Conservation (phyloP, 1,284 basidiomycete species). For the Apiotrichum mycotoxinovorans region DNA sequence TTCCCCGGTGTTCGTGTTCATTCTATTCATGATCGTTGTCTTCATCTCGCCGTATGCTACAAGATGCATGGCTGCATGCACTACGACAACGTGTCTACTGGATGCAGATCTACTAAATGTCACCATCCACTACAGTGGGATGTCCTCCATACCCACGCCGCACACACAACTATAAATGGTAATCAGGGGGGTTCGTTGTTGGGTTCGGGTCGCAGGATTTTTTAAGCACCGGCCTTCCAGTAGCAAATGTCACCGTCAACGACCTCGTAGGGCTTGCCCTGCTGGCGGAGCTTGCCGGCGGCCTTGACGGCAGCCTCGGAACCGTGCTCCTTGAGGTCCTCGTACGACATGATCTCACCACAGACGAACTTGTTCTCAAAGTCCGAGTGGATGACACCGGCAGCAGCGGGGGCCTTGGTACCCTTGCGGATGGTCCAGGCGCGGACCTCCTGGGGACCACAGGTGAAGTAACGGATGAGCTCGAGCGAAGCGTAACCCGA, state of each 20-base stretch:
- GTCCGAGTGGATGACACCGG: conserved; percentile 84
- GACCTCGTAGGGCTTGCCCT: conserved; percentile 77
- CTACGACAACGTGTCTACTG: conserved; percentile 7
- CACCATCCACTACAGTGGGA: too few species aligned
- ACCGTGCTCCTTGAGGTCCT: conserved; percentile 87
- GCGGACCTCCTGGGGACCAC: conserved; percentile 92
- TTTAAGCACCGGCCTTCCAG: conserved; percentile 42
- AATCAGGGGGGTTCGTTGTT: not conserved
- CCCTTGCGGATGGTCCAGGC: conserved; percentile 96
- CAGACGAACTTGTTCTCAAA: conserved; percentile 94
- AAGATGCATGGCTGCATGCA: conserved; percentile 8
- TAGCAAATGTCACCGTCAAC: conserved; percentile 53
- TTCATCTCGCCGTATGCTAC: conserved; percentile 1
- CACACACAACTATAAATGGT: not conserved
- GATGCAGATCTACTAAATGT: conserved; percentile 4
- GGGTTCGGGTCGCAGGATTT: not conserved
- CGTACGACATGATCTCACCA: conserved; percentile 94
- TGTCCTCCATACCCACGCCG: not conserved
- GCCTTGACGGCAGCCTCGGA: conserved; percentile 89
- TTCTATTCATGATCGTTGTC: not conserved
- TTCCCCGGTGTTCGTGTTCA: too few species aligned
- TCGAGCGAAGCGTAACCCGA: conserved; percentile 83
- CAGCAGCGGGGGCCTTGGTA: conserved; percentile 92
- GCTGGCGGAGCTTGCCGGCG: conserved; percentile 90
- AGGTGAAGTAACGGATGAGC: conserved; percentile 95